These are phyloP conservation scores for Epichloe hybrida DNA, from an alignment of 2,329 filamentous ascomycete genomes.

Conservation along the genomic window DNA sequence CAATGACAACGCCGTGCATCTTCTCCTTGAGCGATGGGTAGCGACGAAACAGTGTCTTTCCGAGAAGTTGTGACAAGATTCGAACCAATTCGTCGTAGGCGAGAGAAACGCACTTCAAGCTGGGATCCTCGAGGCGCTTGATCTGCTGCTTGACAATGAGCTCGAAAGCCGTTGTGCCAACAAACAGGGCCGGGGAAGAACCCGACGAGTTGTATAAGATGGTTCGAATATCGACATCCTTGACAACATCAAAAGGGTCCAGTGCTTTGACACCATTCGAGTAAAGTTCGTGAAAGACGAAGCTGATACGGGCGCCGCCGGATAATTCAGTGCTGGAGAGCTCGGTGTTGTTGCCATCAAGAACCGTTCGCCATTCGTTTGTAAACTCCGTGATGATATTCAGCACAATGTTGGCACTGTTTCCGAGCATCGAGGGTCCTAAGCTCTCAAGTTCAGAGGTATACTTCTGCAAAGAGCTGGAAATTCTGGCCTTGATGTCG, in stretches of 20 bases:
- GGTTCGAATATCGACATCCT: conserved; percentile 93
- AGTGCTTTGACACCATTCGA: conserved; percentile 95
- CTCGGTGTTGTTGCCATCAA: conserved; percentile 95
- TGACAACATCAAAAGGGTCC: conserved; percentile 93
- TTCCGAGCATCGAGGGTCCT: conserved; percentile 89
- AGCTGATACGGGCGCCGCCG: conserved; percentile 94
- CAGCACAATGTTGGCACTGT: conserved; percentile 89
- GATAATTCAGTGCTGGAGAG: conserved; percentile 89
- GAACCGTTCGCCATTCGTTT: conserved; percentile 89
- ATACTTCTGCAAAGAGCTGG: conserved; percentile 90
- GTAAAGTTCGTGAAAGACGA: conserved; percentile 98
- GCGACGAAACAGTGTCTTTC: conserved; percentile 78
- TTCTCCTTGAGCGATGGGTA: conserved; percentile 96
- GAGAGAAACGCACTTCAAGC: conserved; percentile 90
- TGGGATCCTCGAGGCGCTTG: conserved; percentile 88
- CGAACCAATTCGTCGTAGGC: conserved; percentile 96
- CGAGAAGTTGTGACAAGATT: conserved; percentile 79
- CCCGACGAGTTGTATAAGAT: conserved; percentile 99
- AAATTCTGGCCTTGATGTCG: conserved; percentile 94
- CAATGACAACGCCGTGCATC: conserved; percentile 81
- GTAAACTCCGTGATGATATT: conserved; percentile 99
- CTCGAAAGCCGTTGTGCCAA: conserved; percentile 96
- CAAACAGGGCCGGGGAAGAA: conserved; percentile 89
- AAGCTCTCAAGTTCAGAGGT: conserved; percentile 64
- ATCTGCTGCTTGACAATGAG: conserved; percentile 98